phyloP scores from a whole-genome alignment of 257 asterid species.

The Solanum corneliomulleri region DNA sequence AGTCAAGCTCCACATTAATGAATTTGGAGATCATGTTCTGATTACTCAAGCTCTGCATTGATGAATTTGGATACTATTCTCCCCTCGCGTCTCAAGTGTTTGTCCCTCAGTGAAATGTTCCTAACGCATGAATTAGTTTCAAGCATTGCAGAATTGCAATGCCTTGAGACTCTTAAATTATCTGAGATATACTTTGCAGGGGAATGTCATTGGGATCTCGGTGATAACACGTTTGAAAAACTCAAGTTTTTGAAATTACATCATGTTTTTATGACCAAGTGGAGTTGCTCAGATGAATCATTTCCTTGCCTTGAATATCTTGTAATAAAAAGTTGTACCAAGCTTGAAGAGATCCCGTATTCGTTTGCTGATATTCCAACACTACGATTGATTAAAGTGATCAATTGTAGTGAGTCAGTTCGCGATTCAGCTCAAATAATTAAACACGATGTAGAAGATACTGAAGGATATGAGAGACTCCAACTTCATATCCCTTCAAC shows the following conservation, averaged over 20 bases:
- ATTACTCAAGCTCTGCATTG: no score
- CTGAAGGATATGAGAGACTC: no score
- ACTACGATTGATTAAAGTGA: no score
- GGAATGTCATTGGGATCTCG: neutral
- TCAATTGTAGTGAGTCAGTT: no score
- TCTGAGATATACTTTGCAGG: neutral
- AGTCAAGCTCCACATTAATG: no score
- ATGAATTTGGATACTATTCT: neutral
- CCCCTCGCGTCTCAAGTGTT: neutral
- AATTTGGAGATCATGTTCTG: no score
- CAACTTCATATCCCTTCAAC: no score
- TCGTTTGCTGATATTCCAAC: no score
- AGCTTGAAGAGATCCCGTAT: no score
- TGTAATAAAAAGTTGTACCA: neutral
- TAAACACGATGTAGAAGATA: no score
- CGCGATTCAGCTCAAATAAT: no score
- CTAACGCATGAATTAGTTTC: neutral
- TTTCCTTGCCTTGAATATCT: accelerated
- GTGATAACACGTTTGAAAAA: accelerated
- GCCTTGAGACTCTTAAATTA: neutral
- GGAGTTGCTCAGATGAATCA: neutral
- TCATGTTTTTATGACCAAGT: neutral
- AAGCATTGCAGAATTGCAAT: neutral
- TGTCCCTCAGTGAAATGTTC: neutral
- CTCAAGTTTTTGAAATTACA: neutral